phyloP scores from a whole-genome alignment of 768 basidiomycete species.

The Lactifluus piperatus region DNA sequence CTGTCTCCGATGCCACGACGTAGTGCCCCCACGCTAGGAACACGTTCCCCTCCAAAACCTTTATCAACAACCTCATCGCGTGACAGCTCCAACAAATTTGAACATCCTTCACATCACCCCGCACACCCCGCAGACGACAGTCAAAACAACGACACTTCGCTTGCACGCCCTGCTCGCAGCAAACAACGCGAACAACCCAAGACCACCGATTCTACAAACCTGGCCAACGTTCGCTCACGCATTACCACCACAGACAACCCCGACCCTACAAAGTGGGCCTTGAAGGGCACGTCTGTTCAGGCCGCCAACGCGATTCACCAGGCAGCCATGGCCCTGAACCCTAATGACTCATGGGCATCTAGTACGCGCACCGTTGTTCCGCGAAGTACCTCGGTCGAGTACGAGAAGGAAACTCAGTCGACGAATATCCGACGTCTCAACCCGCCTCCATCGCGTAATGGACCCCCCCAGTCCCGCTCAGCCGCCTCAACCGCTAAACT shows the following conservation, averaged over 20 bases:
- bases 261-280: slow-evolving; percentile 60
- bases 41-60: slow-evolving; percentile 54
- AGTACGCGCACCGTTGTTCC: slow-evolving; percentile 43
- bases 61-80: slow-evolving; percentile 32
- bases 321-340: slow-evolving; percentile 48
- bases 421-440: slow-evolving; percentile 45
- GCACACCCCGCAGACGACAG: slow-evolving; percentile 34
- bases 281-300: slow-evolving; percentile 82
- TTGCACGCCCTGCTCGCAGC: slow-evolving; percentile 39
- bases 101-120: slow-evolving; percentile 34
- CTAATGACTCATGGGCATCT: slow-evolving; percentile 60
- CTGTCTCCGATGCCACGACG: slow-evolving; percentile 4
- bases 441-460: slow-evolving; percentile 51
- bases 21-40: slow-evolving; percentile 47
- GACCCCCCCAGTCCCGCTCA: slow-evolving; percentile 24
- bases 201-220: slow-evolving; percentile 11
- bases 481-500: slow-evolving; percentile 29
- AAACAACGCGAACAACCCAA: slow-evolving; percentile 36
- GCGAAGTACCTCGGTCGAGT: slow-evolving; percentile 73
- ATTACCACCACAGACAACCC: slow-evolving; percentile 31
- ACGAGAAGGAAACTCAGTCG: slow-evolving; percentile 55
- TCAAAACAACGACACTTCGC: slow-evolving; percentile 30
- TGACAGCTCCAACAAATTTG: slow-evolving; percentile 25
- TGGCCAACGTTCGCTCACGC: slow-evolving; percentile 25
- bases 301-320: slow-evolving; percentile 75